A percentile compares a stretch with the other conserved stretches of the same genome.
These are phyloP conservation scores for Arctium lappa DNA, from an alignment of 129 eudicot species.

Conservation along the genomic window DNA sequence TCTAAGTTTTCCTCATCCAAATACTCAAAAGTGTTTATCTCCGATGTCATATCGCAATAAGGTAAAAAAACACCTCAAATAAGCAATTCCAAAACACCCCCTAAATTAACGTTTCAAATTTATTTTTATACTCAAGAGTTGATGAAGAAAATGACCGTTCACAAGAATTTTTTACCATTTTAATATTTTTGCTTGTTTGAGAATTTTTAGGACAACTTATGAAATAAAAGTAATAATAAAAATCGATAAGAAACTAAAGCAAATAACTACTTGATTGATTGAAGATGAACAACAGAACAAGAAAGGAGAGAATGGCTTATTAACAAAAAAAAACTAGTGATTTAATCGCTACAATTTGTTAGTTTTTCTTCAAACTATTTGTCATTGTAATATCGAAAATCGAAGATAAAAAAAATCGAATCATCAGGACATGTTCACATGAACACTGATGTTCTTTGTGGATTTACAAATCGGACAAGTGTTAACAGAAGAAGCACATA, in stretches of 20 bases:
- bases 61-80: no score
- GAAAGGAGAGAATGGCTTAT: background rate
- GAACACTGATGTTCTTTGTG: conserved; percentile 67
- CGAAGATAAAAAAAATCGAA: background rate
- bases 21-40: no score
- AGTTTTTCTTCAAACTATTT: conserved; percentile 22
- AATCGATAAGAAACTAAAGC: no score
- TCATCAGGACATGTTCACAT: conserved; percentile 64
- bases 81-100: no score
- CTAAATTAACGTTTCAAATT: no score
- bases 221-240: no score
- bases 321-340: background rate
- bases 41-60: no score
- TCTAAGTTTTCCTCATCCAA: no score
- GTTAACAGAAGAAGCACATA: conserved; percentile 61
- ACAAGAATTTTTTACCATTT: background rate
- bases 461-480: conserved; percentile 78
- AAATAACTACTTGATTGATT: background rate
- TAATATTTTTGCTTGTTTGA: background rate
- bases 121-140: background rate
- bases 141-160: background rate
- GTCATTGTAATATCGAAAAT: conserved; percentile 12
- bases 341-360: conserved; percentile 25
- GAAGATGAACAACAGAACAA: background rate
- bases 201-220: background rate